Base-by-base conservation (phyloP, 345 rosid species). In the Citrus australasica region DNA sequence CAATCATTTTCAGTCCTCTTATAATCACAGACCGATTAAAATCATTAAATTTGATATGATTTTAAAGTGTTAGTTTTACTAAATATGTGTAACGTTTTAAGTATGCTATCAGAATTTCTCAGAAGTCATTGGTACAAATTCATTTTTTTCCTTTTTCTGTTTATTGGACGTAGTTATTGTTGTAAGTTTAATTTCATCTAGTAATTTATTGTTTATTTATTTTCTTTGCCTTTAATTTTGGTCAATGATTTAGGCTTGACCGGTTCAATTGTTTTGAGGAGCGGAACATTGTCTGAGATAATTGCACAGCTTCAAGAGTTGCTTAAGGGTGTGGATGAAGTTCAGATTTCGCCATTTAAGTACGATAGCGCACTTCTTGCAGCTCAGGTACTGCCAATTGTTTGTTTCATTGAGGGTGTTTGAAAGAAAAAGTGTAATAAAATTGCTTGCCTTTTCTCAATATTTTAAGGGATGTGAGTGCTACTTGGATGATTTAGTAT, bases 261-360 rank as follows among this genome's bases (percentile, higher is more conserved):
- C 67, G 88, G 97, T 76, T 91, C 97, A 3, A 85, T 94, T 66
- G 78, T 94, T 60, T 76, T 94, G 79, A 88, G 87, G 84, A 91
- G 91, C 77, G 97, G 93, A 78, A 84, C 85, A 69, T 80, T 95
- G 73, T 89, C 98, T 65, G 99, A 95, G 71, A 79, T 95, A 30
- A 86, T 93, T 76, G 84, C 85, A 9, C 96, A 93, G 92, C 96
- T 93, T 83, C 92, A 92, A 65, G 92, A 95, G 33, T 82, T 95
- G 78, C 93, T 95, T 42, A 84, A 88, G 75, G 94, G 94, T 2
- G 94, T 89, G 10, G 86, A 90, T 84, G 90, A 88, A 70, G 87
- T 83, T 55, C 88, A 88, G 76, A 81, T 87, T 77, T 80, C 86
- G 9, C 82, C 92, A 48, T 87, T 84, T 81, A 93, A 87, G 81